A percentile compares a stretch with the other conserved stretches of the same genome.
Evolutionary conservation across 148 eudicot genomes (phyloP).

Genomic region (Bassia scoparia): DNA sequence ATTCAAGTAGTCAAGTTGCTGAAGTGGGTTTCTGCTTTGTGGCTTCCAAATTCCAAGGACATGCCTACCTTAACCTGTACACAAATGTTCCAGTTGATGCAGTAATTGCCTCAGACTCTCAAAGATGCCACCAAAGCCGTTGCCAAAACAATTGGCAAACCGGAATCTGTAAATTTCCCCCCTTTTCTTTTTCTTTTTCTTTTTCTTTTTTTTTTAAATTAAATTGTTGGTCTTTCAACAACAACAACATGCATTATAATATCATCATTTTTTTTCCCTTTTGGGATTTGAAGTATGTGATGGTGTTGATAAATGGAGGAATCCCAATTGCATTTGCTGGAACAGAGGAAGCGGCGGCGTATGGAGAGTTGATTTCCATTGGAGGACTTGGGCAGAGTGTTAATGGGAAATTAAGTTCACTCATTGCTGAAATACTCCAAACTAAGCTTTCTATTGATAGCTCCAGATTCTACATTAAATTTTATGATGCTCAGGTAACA

Average conservation of each 20-base stretch:
- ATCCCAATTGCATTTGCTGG: conserved; percentile 91
- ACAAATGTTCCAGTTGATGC: conserved; percentile 86
- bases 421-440: conserved; percentile 80
- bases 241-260: too few species aligned
- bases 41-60: background rate
- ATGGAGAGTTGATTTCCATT: conserved; percentile 82
- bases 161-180: conserved; percentile 56
- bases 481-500: conserved; percentile 68
- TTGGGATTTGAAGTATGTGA: conserved; percentile 59
- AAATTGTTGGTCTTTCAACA: background rate
- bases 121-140: conserved; percentile 94
- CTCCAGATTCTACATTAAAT: conserved; percentile 85
- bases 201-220: background rate
- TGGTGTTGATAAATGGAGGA: conserved; percentile 77
- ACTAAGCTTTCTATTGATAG: conserved; percentile 72
- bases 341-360: conserved; percentile 92
- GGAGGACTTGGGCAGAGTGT: conserved; percentile 79
- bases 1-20: too few species aligned
- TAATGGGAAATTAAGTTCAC: conserved; percentile 72
- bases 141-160: conserved; percentile 84
- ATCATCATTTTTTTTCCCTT: background rate
- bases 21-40: too few species aligned
- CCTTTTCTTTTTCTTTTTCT: background rate
- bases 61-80: conserved; percentile 89
- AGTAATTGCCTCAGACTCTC: conserved; percentile 78